Base-by-base conservation (phyloP, 768 basidiomycete genomes). In the Hypholoma fasciculare region DNA sequence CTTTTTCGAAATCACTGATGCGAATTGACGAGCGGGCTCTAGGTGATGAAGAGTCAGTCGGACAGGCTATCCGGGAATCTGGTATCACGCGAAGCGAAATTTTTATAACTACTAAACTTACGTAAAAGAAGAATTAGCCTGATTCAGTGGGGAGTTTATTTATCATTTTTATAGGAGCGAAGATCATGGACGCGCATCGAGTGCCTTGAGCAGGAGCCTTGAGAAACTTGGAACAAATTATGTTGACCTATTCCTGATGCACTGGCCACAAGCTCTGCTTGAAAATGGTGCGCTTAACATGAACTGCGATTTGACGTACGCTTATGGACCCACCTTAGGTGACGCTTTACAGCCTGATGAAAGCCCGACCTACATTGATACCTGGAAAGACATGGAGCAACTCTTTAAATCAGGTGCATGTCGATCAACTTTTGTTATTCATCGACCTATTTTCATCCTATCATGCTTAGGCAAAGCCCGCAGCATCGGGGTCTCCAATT, bases 401-500 rank as follows among this genome's bases (percentile, higher is more conserved):
- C 40, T 54, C 6, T 43, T 54, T 4, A 27, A 9, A 6, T 43
- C 52, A 7, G 52, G 23, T 23, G 52, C 39, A 34, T 16, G 40
- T 42, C 42, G 30, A 23, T 23, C 16, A 43, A 14, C 6, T 23
- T 26, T 23, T 43, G 23, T 23, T 23, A 23, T 23, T 23, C 23
- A 4, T 23, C 23, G 23, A 23, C 23, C 23, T 23, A 23, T 2
- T 23, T 23, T 2, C 23, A 23, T 23, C 23, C 4, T 23, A 4
- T 23, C 23, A n/a, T 20, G 34, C 0, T 0, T 20, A 52, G 50
- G 50, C 4, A 54, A 54, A 43, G 30, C 27, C 1, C 40, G 42
- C 14, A 54, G 52, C 42, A 54, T 54, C 20, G 52, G 52, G 13
- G 52, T 54, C 16, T 54, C 52, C 23, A 54, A 54, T 43, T 54